These are phyloP conservation scores for Lepidopterella palustris DNA, from an alignment of 495 filamentous ascomycete species.

Conservation along the genomic window DNA sequence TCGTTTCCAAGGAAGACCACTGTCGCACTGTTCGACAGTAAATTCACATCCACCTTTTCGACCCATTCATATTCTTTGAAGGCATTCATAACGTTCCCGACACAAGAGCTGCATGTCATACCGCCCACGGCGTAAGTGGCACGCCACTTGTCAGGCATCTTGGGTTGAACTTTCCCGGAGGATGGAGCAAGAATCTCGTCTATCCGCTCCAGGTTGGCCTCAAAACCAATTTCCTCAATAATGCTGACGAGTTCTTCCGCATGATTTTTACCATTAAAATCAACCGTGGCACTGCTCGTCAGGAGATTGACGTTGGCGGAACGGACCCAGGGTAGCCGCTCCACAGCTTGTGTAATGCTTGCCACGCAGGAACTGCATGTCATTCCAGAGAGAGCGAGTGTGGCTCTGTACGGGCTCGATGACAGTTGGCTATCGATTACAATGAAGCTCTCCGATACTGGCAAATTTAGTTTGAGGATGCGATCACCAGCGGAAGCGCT, in stretches of 20 bases:
- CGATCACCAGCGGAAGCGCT: background rate
- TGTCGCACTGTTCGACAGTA: conserved; percentile 57
- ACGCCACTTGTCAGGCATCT: conserved; percentile 26
- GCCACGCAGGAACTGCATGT: conserved; percentile 59
- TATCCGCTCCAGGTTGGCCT: conserved; percentile 45
- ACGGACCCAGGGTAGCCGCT: conserved; percentile 47
- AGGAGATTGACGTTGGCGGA: conserved; percentile 53
- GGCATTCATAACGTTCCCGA: conserved; percentile 55
- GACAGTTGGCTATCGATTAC: conserved; percentile 5
- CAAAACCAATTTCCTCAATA: conserved; percentile 53
- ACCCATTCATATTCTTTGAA: conserved; percentile 60
- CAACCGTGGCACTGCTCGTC: conserved; percentile 50
- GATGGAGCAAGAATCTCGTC: conserved; percentile 19
- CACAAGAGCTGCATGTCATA: conserved; percentile 80
- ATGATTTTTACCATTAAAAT: conserved; percentile 42
- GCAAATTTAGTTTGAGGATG: background rate
- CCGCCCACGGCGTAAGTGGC: conserved; percentile 67
- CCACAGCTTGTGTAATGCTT: conserved; percentile 46
- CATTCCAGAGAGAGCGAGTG: conserved; percentile 55
- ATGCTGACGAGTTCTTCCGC: conserved; percentile 41
- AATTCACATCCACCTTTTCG: conserved; percentile 56
- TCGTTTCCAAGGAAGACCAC: conserved; percentile 36
- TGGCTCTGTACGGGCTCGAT: conserved; percentile 35
- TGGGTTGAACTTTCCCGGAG: background rate
- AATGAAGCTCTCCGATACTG: conserved; percentile 11